Percentiles rank a stretch among this genome's conserved stretches.
phyloP scores from a whole-genome alignment of 257 asterid genomes.

The Coffea eugenioides region DNA sequence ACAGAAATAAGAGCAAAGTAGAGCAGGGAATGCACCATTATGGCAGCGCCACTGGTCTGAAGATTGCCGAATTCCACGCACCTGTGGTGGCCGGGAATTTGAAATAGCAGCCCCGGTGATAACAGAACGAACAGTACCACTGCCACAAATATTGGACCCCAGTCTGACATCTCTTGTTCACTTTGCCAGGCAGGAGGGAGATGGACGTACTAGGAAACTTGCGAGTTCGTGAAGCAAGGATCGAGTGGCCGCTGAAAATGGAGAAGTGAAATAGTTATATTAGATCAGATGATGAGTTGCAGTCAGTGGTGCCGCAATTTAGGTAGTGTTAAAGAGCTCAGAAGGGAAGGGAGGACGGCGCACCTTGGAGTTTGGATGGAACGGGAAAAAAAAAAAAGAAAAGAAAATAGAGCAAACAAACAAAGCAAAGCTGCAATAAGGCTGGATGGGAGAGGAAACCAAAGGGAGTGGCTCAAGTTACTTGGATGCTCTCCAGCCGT shows the following conservation, averaged over 20 bases:
- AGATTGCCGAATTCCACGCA: conserved; percentile 49
- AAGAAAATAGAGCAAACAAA: background rate
- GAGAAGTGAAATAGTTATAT: background rate
- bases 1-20: conserved; percentile 51
- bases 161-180: conserved; percentile 33
- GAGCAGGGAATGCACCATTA: conserved; percentile 47
- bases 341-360: background rate
- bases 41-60: conserved; percentile 53
- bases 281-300: too few relatives aligned
- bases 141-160: conserved; percentile 49
- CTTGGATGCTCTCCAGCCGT: conserved; percentile 30
- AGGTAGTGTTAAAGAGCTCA: background rate
- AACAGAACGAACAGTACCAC: conserved; percentile 48
- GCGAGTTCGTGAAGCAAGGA: too few relatives aligned
- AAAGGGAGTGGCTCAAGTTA: conserved; percentile 20
- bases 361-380: conserved; percentile 8
- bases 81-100: conserved; percentile 45
- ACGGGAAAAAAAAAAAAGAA: too few relatives aligned
- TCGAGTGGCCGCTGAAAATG: background rate
- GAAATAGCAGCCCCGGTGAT: conserved; percentile 56
- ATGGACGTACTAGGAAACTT: background rate
- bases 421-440: background rate
- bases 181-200: too few relatives aligned
- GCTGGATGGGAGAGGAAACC: background rate
- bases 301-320: background rate